Conservation (phyloP, 352 stramenopile genomes). For the Thraustotheca clavata region DNA sequence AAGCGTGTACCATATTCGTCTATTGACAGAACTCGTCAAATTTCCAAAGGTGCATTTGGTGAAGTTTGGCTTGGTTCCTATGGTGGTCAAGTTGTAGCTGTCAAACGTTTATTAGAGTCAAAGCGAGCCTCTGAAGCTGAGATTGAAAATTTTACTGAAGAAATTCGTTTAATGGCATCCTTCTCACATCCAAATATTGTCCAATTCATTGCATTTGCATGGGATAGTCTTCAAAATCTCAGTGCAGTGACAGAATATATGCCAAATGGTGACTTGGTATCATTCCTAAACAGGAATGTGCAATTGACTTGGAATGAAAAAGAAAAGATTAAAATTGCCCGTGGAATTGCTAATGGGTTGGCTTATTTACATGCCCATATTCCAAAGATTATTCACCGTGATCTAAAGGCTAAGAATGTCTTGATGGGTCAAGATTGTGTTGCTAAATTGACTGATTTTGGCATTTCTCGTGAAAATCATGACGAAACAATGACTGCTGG, state of each 20-base stretch:
- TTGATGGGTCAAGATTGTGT: slow-evolving; percentile 52
- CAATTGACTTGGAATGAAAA: slow-evolving; percentile 22
- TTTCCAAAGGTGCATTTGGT: slow-evolving; percentile 68
- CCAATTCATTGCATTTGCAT: slow-evolving; percentile 43
- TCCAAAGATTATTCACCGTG: slow-evolving; percentile 55
- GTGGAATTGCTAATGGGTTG: slow-evolving; percentile 70
- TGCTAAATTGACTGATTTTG: slow-evolving; percentile 69
- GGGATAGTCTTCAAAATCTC: slow-evolving; percentile 53
- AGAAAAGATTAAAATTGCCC: slow-evolving; percentile 68
- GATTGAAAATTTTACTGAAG: slow-evolving; percentile 40
- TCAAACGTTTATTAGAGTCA: slow-evolving; percentile 73
- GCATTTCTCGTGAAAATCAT: slow-evolving; percentile 63
- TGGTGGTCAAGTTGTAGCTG: slow-evolving; percentile 58
- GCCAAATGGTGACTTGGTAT: slow-evolving; percentile 61
- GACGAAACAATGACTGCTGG: slow-evolving; percentile 81
- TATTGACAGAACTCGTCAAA: slow-evolving; percentile 64
- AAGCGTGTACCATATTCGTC: slow-evolving; percentile 61
- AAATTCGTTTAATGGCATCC: slow-evolving; percentile 45
- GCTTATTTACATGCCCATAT: slow-evolving; percentile 65
- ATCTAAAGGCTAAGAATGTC: slow-evolving; percentile 78
- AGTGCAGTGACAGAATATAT: slow-evolving; percentile 80
- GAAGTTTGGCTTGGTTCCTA: slow-evolving; percentile 80
- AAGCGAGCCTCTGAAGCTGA: slow-evolving; percentile 52
- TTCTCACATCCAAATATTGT: slow-evolving; percentile 52
- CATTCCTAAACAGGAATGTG: slow-evolving; percentile 32